phyloP scores from a whole-genome alignment of 495 filamentous ascomycete genomes.

The Aspergillus sclerotioniger region DNA sequence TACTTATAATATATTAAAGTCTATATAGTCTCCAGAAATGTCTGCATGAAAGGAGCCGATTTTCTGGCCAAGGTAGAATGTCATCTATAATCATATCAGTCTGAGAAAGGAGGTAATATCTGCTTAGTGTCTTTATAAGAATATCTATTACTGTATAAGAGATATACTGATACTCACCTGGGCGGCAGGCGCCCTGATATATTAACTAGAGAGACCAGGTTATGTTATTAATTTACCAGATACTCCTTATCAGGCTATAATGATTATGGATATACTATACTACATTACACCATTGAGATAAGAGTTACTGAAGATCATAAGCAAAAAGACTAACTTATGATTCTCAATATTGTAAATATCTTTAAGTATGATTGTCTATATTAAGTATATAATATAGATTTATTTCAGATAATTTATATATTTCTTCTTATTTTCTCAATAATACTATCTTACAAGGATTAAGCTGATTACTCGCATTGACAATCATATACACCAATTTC shows the following conservation, averaged over 20 bases:
- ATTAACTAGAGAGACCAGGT: background rate
- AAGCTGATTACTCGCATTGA: background rate
- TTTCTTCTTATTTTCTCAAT: background rate
- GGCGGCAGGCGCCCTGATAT: background rate
- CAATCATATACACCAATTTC: slow-evolving; percentile 34
- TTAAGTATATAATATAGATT: slow-evolving; percentile 29
- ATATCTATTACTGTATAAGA: slow-evolving; percentile 32
- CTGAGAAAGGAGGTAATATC: slow-evolving; percentile 20
- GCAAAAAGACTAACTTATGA: slow-evolving; percentile 4
- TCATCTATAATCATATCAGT: slow-evolving; percentile 19
- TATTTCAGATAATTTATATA: slow-evolving; percentile 36
- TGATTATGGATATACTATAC: slow-evolving; percentile 30
- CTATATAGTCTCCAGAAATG: slow-evolving; percentile 27
- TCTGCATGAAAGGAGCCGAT: slow-evolving; percentile 27
- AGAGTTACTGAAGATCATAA: slow-evolving; percentile 28
- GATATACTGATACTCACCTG: slow-evolving; percentile 13
- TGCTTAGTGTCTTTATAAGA: slow-evolving; percentile 28
- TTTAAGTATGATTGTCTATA: slow-evolving; percentile 23
- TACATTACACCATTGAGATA: slow-evolving; percentile 30
- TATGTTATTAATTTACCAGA: slow-evolving; percentile 9
- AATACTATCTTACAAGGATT: background rate
- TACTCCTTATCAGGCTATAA: slow-evolving; percentile 31
- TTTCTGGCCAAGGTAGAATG: slow-evolving; percentile 33
- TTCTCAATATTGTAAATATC: slow-evolving; percentile 18
- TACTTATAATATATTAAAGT: slow-evolving; percentile 31